These are phyloP conservation scores for Suhomyces kunorum DNA, from an alignment of 1,139 yeast species.

Conservation along the genomic window DNA sequence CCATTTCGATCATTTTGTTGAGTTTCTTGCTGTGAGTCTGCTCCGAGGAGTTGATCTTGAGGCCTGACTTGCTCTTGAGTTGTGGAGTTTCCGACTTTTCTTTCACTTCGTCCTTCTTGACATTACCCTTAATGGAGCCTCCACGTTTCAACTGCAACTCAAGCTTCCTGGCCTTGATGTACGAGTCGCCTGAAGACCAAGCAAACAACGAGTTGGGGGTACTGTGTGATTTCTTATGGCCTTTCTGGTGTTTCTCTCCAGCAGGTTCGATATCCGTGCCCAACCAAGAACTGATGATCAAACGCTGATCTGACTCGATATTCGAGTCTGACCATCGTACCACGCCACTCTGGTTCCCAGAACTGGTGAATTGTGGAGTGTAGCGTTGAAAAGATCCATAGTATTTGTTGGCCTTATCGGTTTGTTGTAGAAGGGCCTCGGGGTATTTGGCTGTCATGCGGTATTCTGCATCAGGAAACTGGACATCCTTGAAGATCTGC, in stretches of 20 bases:
- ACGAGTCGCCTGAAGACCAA: conserved; percentile 49
- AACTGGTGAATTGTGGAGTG: conserved; percentile 36
- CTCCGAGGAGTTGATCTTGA: conserved; percentile 21
- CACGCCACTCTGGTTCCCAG: conserved; percentile 17
- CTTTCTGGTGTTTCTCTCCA: conserved; percentile 2
- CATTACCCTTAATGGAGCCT: conserved; percentile 9
- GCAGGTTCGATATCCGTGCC: conserved; percentile 16
- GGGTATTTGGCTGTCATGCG: conserved; percentile 26
- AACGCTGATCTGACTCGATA: conserved; percentile 31
- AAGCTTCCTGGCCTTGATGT: conserved; percentile 35
- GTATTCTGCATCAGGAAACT: conserved; percentile 5
- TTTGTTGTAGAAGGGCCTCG: conserved; percentile 37
- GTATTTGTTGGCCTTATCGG: conserved; percentile 34
- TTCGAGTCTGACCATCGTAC: conserved; percentile 40
- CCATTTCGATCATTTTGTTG: conserved; percentile 35
- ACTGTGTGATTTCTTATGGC: conserved; percentile 12
- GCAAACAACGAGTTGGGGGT: conserved; percentile 41
- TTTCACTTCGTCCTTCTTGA: conserved; percentile 2
- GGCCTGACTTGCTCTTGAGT: conserved; percentile 9
- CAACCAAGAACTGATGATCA: conserved; percentile 34
- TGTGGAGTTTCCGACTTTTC: conserved; percentile 3
- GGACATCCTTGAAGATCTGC: conserved; percentile 4
- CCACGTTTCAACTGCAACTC: conserved; percentile 24
- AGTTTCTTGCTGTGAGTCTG: conserved; percentile 26
- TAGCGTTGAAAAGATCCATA: conserved; percentile 39